Base-by-base conservation (phyloP, 345 rosid species). In the Crucihimalaya himalaica region DNA sequence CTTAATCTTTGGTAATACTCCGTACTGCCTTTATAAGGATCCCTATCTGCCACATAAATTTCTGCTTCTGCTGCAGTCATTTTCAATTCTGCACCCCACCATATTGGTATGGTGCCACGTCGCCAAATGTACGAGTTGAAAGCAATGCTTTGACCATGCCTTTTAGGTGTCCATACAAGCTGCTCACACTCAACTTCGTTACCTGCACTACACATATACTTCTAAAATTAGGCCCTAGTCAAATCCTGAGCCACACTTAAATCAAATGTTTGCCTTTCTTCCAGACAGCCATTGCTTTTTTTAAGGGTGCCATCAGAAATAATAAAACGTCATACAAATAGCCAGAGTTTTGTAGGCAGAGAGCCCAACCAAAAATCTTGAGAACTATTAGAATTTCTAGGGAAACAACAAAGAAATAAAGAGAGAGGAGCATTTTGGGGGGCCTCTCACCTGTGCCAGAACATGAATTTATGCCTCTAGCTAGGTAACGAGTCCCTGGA, bases 61-160 rank as follows among this genome's bases (percentile, higher is more conserved):
- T 92, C 99, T 63, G 99, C 99, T 83, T 95, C 99, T 56, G 96
- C 92, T 27, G 97, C 90, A 27, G 93, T 92, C 34, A 94, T 80
- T 83, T 92, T 95, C 72, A 95, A 67, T 68, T 95, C 97, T 42
- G 99, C 97, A 83, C 99, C 97, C 99, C 99, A 92, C 99, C 99
- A 95, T 31, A 95, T 92, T 15, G 99, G 97, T 47, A 92, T 92
- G 42, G 99, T 92, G 73, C 99, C 99, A 61, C 97, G 89, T 56
- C 97, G 89, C 99, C 97, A 95, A 37, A 89, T 82, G 68, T 87
- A 90, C 19, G 93, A 86, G 72, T 81, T 95, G 73, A 92, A 95
- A 80, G 93, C 93, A 77, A 90, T 69, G 79, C 92, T 86, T 78
- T 82, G 93, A 77, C 87, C 89, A 15, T 86, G 54, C 75, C 55